A percentile compares a stretch with the other conserved stretches of the same genome.
Conservation (phyloP, 768 basidiomycete genomes). For the Antrodiella citrinella region DNA sequence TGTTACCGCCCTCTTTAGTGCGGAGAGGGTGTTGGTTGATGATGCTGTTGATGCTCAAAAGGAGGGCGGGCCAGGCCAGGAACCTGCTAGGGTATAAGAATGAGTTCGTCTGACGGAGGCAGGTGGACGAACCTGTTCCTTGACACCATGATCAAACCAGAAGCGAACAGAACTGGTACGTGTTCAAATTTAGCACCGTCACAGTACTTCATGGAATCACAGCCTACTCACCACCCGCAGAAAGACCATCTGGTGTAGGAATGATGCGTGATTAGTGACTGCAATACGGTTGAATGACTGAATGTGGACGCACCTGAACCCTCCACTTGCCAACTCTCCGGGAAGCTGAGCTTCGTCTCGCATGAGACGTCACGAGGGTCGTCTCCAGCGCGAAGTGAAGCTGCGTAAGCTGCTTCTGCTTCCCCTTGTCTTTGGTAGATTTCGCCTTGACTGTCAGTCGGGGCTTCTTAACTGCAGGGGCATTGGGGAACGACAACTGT, state of each 20-base stretch:
- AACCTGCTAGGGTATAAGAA: conserved; percentile 29
- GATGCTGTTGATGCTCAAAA: conserved; percentile 49
- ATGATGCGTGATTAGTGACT: not conserved
- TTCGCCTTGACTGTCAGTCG: not conserved
- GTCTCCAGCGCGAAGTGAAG: conserved; percentile 68
- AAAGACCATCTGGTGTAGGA: conserved; percentile 18
- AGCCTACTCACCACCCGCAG: conserved; percentile 17
- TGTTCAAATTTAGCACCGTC: too few species aligned
- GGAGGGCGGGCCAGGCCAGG: conserved; percentile 62
- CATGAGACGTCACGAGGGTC: conserved; percentile 63
- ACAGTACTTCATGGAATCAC: too few species aligned
- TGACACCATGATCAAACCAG: conserved; percentile 51
- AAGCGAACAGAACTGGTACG: conserved; percentile 65
- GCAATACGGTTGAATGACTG: not conserved
- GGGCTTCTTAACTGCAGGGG: not conserved
- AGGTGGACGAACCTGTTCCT: conserved; percentile 34
- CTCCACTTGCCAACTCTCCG: conserved; percentile 58
- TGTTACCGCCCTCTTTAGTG: conserved; percentile 52
- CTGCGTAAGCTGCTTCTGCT: conserved; percentile 56
- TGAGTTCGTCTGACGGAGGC: not conserved
- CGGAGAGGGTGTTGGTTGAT: conserved; percentile 68
- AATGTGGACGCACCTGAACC: conserved; percentile 31
- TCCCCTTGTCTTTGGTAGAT: conserved; percentile 15
- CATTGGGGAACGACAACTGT: not conserved
- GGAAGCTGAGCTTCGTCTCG: conserved; percentile 50